Conservation (phyloP, 2,329 filamentous ascomycete genomes). For the Sphaerostilbella broomeana region DNA sequence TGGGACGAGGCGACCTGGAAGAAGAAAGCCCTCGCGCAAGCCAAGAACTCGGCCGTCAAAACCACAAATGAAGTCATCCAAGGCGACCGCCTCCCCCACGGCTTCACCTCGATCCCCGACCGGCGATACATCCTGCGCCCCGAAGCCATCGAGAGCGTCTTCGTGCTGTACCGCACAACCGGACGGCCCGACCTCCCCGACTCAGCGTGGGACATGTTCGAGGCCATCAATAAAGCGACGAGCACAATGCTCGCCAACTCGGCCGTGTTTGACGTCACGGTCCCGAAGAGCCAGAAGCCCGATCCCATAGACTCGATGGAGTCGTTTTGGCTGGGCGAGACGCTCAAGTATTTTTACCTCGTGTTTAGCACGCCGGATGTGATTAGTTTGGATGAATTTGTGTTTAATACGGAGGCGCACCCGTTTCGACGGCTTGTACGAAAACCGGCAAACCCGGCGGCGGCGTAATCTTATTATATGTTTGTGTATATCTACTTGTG, state of each 20-base stretch:
- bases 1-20: conserved; percentile 35
- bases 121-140: conserved; percentile 46
- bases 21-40: conserved; percentile 22
- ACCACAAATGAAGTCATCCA: conserved; percentile 22
- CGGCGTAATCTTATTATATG: too few relatives aligned
- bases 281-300: conserved; percentile 20
- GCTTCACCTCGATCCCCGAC: conserved; percentile 55
- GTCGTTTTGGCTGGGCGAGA: conserved; percentile 65
- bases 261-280: conserved; percentile 37
- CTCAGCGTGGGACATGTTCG: conserved; percentile 49
- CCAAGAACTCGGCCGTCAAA: conserved; percentile 11
- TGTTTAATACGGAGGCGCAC: conserved; percentile 52
- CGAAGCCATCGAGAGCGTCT: conserved; percentile 48
- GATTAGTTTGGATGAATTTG: conserved; percentile 62
- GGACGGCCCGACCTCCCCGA: conserved; percentile 40
- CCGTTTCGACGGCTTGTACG: conserved; percentile 36
- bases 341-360: conserved; percentile 69
- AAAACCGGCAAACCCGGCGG: too few relatives aligned
- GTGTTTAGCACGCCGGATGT: conserved; percentile 59
- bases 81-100: conserved; percentile 37
- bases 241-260: conserved; percentile 42
- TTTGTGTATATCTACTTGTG: too few relatives aligned
- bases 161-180: conserved; percentile 47
- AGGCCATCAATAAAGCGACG: conserved; percentile 40
- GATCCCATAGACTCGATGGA: conserved; percentile 57